Evolutionary conservation across 2,329 filamentous ascomycete species (phyloP).

Genomic region (Elsinoe australis): DNA sequence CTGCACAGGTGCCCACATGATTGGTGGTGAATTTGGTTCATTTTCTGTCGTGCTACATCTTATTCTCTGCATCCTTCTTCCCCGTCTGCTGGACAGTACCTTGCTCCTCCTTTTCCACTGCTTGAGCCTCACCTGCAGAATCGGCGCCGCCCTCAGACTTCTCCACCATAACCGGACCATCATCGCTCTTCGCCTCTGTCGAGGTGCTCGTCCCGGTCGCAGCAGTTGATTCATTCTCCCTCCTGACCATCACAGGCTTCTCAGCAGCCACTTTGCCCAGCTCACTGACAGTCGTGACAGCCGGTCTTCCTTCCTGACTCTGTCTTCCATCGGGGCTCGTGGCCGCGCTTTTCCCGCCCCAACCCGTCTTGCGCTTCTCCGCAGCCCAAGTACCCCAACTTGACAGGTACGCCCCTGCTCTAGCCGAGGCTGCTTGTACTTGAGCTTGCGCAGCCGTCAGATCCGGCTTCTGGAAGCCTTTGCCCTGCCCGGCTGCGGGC

Average conservation of each 20-base stretch:
- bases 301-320: too few relatives aligned
- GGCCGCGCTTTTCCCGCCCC: slow-evolving; percentile 18
- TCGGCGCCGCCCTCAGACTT: background rate
- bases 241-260: slow-evolving; percentile 12
- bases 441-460: slow-evolving; percentile 48
- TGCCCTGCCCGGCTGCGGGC: slow-evolving; percentile 19
- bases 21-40: too few relatives aligned
- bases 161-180: background rate
- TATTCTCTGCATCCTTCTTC: too few relatives aligned
- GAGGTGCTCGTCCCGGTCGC: slow-evolving; percentile 1
- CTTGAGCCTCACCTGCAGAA: too few relatives aligned
- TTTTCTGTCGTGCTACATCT: too few relatives aligned
- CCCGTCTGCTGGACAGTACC: too few relatives aligned
- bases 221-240: background rate
- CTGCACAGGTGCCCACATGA: too few relatives aligned
- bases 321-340: background rate
- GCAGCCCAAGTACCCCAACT: slow-evolving; percentile 60
- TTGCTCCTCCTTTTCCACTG: too few relatives aligned
- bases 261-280: too few relatives aligned
- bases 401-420: slow-evolving; percentile 55
- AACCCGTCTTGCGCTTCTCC: slow-evolving; percentile 61
- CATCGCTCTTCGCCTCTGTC: background rate
- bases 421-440: slow-evolving; percentile 46
- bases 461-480: slow-evolving; percentile 37
- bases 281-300: too few relatives aligned